These are phyloP conservation scores for Penicillium paradoxum DNA, from an alignment of 495 filamentous ascomycete species.

Conservation along the genomic window DNA sequence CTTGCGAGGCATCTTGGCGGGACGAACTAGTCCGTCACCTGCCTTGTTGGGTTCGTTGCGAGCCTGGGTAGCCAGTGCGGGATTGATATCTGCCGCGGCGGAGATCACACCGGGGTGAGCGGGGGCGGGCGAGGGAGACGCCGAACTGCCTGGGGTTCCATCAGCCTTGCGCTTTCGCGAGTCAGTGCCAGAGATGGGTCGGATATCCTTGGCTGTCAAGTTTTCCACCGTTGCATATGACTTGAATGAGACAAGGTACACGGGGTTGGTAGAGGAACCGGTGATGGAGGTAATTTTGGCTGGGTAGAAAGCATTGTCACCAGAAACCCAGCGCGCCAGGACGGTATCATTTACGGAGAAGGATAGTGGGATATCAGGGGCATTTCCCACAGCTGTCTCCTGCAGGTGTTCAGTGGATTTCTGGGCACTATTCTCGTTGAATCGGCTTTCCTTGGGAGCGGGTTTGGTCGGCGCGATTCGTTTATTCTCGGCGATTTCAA, in stretches of 20 bases:
- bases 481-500: constrained; percentile 74
- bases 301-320: constrained; percentile 86
- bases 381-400: constrained; percentile 37
- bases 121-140: constrained; percentile 42
- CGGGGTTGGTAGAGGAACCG: constrained; percentile 77
- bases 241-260: constrained; percentile 93
- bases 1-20: constrained; percentile 68
- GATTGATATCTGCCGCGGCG: constrained; percentile 81
- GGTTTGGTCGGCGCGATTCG: constrained; percentile 48
- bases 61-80: constrained; percentile 65
- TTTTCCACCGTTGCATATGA: constrained; percentile 80
- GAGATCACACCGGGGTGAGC: constrained; percentile 67
- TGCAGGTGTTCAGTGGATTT: constrained; percentile 38
- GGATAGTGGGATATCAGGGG: constrained; percentile 41
- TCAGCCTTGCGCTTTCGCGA: constrained; percentile 90
- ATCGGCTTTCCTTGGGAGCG: constrained; percentile 61
- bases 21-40: constrained; percentile 59
- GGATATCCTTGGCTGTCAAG: constrained; percentile 76
- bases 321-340: constrained; percentile 83
- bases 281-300: constrained; percentile 92
- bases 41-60: constrained; percentile 62
- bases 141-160: constrained; percentile 55
- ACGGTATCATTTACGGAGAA: constrained; percentile 89
- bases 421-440: constrained; percentile 55
- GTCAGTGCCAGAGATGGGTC: constrained; percentile 60